Conservation (phyloP, 2,329 filamentous ascomycete species). For the Phialocephala sp. region DNA sequence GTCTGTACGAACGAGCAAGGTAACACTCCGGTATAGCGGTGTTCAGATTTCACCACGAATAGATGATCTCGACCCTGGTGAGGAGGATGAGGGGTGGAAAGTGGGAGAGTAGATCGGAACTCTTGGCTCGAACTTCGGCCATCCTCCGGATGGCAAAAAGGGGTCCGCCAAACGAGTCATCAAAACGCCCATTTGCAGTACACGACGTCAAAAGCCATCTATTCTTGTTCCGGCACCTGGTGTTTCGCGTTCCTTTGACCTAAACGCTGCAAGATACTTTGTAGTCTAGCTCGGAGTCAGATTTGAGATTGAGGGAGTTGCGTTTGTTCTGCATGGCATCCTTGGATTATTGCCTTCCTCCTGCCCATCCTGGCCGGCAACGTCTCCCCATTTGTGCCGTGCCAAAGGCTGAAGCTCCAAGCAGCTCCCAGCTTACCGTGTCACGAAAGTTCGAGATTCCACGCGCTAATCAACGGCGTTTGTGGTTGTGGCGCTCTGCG, state of each 20-base stretch:
- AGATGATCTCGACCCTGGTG: conserved; percentile 15
- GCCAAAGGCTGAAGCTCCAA: conserved; percentile 6
- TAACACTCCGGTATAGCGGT: conserved; percentile 2
- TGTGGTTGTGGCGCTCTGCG: conserved; percentile 14
- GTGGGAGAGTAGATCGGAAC: conserved; percentile 4
- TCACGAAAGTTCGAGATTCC: conserved; percentile 17
- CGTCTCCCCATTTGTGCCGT: conserved; percentile 15
- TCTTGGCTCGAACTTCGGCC: background rate
- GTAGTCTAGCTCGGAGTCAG: conserved; percentile 10
- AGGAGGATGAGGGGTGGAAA: background rate
- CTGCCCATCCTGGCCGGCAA: conserved; percentile 1
- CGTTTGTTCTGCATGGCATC: conserved; percentile 16
- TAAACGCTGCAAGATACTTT: conserved; percentile 13
- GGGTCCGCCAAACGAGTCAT: conserved; percentile 18
- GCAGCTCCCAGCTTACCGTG: conserved; percentile 9
- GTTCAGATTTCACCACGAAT: conserved; percentile 9
- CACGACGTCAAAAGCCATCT: background rate
- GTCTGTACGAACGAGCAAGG: conserved; percentile 2
- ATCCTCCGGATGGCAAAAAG: conserved; percentile 9
- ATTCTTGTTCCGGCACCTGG: conserved; percentile 10
- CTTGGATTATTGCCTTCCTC: conserved; percentile 20
- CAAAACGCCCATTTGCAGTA: conserved; percentile 7
- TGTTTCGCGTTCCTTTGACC: conserved; percentile 14
- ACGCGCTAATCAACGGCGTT: conserved; percentile 22
- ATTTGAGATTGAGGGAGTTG: conserved; percentile 15